Conservation (phyloP, 306 rosid genomes). For the Urtica urens region DNA sequence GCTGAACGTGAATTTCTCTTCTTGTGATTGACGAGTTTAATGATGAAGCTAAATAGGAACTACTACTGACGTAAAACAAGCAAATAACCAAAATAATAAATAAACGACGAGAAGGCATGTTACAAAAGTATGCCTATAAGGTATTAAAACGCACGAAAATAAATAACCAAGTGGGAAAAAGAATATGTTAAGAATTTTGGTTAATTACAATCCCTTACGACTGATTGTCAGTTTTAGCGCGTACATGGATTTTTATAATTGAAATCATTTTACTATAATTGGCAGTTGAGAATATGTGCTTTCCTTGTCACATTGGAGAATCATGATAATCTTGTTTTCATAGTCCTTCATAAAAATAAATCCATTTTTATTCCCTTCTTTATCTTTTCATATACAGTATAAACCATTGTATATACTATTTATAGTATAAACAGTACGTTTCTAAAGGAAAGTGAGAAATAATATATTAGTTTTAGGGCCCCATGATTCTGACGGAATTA, state of each 20-base stretch:
- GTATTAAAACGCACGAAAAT: neutral
- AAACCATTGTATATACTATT: neutral
- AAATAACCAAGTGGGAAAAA: neutral
- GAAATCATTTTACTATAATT: neutral
- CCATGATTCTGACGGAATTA: neutral
- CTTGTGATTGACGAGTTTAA: neutral
- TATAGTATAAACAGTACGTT: neutral
- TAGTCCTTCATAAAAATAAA: conserved; percentile 6
- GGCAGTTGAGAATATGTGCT: conserved; percentile 34
- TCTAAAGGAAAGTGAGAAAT: no score
- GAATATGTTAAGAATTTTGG: neutral
- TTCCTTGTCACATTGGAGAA: conserved; percentile 29
- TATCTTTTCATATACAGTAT: conserved; percentile 1
- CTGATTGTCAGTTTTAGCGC: neutral
- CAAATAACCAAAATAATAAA: no score
- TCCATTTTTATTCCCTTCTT: conserved; percentile 24
- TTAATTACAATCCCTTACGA: no score
- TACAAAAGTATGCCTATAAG: no score
- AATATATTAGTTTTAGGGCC: neutral
- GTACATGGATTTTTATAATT: neutral
- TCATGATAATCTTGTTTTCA: conserved; percentile 17
- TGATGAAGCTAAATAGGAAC: neutral
- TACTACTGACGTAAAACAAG: neutral
- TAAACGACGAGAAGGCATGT: no score
- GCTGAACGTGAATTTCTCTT: neutral